Evolutionary conservation across 352 stramenopile species (phyloP), one percentile per base, ranked within the genome.

Genomic region (Saprolegnia diclina): DNA sequence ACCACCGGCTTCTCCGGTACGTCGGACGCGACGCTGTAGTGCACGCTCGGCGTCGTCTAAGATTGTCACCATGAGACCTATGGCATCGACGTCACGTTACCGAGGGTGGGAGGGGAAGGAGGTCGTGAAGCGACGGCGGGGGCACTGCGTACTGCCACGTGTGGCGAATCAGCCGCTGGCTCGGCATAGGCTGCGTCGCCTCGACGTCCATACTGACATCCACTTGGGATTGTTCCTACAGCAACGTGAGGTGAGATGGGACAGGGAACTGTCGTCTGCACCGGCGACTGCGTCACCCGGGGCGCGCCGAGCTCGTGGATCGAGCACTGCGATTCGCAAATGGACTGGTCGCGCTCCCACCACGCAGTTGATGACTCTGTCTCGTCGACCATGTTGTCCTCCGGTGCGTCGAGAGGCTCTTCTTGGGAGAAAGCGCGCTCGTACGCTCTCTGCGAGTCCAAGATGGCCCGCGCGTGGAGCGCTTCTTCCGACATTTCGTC

Each of bases 1-100:
- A 92, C 64, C 56, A 93, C 76, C 2, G 82, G 63, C 71, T 91
- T 90, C 0, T 82, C 77, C 14, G 87, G 85, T 19, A 91, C 87
- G 68, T 95, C 83, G 5, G 68, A 59, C 16, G 61, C 45, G 14
- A 75, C 72, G 35, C 81, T 88, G 52, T 88, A 95, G 64, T 78
- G 83, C 0, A 80, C 83, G 29, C 68, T 9, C 7, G 63, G 63
- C 53, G 42, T 68, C 73, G 67, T 78, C 87, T 92, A 69, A 69
- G n/a, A 69, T 9, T n/a, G 45, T 6, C n/a, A 55, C 35, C 7
- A 65, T 52, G n/a, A 53, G 45, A 56, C 48, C 10, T 37, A 48
- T 24, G 11, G 21, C 6, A 24, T 40, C 38, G 35, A 6, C 57
- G 11, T 19, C 53, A 59, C n/a, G 13, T 3, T 24, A 59, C 59